phyloP scores from a whole-genome alignment of 768 basidiomycete species.

The Naganishia onofrii region DNA sequence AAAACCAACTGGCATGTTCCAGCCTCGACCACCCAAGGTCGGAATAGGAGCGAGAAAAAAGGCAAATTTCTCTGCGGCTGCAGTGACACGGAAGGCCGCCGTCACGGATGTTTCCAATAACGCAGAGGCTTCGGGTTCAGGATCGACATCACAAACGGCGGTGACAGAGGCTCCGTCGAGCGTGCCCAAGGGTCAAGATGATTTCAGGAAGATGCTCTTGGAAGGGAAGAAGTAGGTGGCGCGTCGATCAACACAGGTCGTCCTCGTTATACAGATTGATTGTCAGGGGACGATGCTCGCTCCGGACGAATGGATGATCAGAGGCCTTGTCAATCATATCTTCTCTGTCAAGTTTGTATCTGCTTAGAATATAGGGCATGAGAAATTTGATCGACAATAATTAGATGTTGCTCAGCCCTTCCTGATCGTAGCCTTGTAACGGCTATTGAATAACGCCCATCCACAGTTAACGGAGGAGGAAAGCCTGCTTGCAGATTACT shows the following conservation, averaged over 20 bases:
- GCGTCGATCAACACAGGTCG: background rate
- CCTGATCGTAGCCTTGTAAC: too few species aligned
- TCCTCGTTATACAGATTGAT: background rate
- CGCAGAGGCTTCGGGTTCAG: background rate
- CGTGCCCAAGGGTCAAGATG: constrained; percentile 61
- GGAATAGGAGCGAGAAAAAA: constrained; percentile 17
- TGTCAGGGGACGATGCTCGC: too few species aligned
- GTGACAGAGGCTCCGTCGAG: background rate
- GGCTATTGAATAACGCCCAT: too few species aligned
- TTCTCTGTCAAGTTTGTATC: too few species aligned
- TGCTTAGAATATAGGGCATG: too few species aligned
- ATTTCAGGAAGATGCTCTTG: constrained; percentile 71
- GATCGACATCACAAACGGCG: background rate
- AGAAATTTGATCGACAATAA: too few species aligned
- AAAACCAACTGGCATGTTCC: constrained; percentile 20
- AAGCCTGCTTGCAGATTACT: too few species aligned
- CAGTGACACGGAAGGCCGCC: constrained; percentile 25
- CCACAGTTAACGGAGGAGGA: too few species aligned
- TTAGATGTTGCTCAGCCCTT: too few species aligned
- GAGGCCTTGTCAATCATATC: too few species aligned
- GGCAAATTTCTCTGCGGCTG: constrained; percentile 20
- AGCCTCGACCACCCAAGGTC: constrained; percentile 22
- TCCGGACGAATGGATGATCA: too few species aligned
- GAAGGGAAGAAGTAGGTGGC: constrained; percentile 24
- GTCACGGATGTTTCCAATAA: constrained; percentile 19